Evolutionary conservation across 2,329 filamentous ascomycete species (phyloP).

Genomic region (Beauveria sp.): DNA sequence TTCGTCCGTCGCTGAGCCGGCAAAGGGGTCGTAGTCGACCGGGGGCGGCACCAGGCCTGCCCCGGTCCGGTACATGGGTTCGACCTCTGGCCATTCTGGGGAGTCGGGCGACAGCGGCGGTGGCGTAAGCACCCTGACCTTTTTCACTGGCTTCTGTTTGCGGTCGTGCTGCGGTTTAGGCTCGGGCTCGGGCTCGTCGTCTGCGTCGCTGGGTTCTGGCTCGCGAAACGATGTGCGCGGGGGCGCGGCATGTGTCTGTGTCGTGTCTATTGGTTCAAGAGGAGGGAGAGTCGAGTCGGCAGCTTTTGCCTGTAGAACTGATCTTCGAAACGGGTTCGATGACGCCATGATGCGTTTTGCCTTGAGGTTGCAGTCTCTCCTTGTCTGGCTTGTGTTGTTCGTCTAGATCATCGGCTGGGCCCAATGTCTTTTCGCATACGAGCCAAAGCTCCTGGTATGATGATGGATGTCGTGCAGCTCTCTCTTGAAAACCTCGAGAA

Average conservation of each 20-base stretch:
- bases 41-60: constrained; percentile 18
- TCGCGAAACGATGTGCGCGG: constrained; percentile 20
- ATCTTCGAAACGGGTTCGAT: constrained; percentile 48
- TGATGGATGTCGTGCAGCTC: background rate
- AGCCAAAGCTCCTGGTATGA: background rate
- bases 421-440: background rate
- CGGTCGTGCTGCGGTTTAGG: constrained; percentile 16
- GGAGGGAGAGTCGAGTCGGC: constrained; percentile 18
- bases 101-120: constrained; percentile 54
- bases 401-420: background rate
- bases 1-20: constrained; percentile 20
- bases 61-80: constrained; percentile 13
- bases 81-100: constrained; percentile 24
- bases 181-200: background rate
- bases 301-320: constrained; percentile 19
- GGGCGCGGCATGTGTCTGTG: constrained; percentile 18
- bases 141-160: constrained; percentile 51
- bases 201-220: constrained; percentile 14
- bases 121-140: constrained; percentile 59
- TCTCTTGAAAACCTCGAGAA: background rate
- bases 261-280: constrained; percentile 23
- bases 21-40: constrained; percentile 26
- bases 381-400: background rate
- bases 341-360: constrained; percentile 22
- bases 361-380: background rate